Percentiles rank a stretch among this genome's conserved stretches.
Conservation (phyloP, 2,329 filamentous ascomycete species). For the Trichoderma semiorbis region DNA sequence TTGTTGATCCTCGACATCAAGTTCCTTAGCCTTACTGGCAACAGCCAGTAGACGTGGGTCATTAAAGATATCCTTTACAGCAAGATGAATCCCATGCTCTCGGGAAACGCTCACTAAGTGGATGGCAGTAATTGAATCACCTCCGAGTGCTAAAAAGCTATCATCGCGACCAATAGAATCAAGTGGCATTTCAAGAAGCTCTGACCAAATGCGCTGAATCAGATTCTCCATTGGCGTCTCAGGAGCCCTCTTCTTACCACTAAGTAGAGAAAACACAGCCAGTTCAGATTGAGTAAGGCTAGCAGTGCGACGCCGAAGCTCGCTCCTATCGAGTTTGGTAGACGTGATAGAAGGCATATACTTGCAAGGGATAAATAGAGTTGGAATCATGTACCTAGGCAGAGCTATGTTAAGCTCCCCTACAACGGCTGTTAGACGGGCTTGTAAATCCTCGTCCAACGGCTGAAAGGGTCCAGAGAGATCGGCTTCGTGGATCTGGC, state of each 20-base stretch:
- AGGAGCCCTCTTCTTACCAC: not conserved
- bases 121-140: conserved; percentile 33
- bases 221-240: conserved; percentile 3
- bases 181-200: conserved; percentile 3
- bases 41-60: conserved; percentile 12
- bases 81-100: conserved; percentile 9
- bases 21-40: not conserved
- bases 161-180: conserved; percentile 20
- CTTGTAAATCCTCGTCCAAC: conserved; percentile 6
- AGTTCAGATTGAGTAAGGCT: not conserved
- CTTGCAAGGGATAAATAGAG: conserved; percentile 21
- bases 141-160: conserved; percentile 27
- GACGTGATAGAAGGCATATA: conserved; percentile 24
- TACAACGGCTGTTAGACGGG: conserved; percentile 19
- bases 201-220: conserved; percentile 21
- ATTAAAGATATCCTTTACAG: conserved; percentile 11
- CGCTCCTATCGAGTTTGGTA: conserved; percentile 21
- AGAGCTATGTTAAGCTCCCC: conserved; percentile 18
- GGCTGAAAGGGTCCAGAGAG: conserved; percentile 17
- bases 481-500: not conserved
- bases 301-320: not conserved
- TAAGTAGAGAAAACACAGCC: not conserved
- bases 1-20: not conserved
- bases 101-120: conserved; percentile 11
- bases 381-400: conserved; percentile 23